A percentile compares a stretch with the other conserved stretches of the same genome.
Evolutionary conservation across 1,284 basidiomycete species (phyloP).

Genomic region (Leccinum pachyderme): DNA sequence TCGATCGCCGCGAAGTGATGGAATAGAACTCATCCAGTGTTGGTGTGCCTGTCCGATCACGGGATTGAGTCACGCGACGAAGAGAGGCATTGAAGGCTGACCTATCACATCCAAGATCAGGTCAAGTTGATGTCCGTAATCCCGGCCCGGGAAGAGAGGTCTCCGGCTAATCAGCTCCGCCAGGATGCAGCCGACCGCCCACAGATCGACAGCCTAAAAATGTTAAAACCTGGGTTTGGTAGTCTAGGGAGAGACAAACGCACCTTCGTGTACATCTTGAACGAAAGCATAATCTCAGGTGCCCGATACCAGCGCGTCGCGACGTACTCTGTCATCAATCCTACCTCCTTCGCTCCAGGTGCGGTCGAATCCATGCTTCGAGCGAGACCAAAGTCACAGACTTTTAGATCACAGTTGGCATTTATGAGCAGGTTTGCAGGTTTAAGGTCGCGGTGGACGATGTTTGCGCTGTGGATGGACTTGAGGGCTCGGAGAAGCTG

Average conservation of each 20-base stretch:
- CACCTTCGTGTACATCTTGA: slow-evolving; percentile 81
- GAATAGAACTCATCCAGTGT: slow-evolving; percentile 86
- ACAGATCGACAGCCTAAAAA: slow-evolving; percentile 71
- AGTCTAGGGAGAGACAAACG: slow-evolving; percentile 6
- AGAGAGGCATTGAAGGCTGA: slow-evolving; percentile 9
- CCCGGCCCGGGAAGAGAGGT: slow-evolving; percentile 85
- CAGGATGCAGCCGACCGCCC: slow-evolving; percentile 87
- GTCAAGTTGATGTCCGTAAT: slow-evolving; percentile 85
- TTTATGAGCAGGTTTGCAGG: slow-evolving; percentile 81
- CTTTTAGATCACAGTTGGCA: slow-evolving; percentile 84
- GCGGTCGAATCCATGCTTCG: slow-evolving; percentile 65
- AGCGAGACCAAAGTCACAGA: slow-evolving; percentile 84
- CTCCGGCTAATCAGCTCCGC: slow-evolving; percentile 83
- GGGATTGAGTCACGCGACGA: background rate
- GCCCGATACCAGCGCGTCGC: slow-evolving; percentile 85
- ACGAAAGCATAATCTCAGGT: slow-evolving; percentile 88
- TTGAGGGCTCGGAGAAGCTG: slow-evolving; percentile 82
- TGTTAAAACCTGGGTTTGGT: slow-evolving; percentile 1
- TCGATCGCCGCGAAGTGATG: slow-evolving; percentile 79
- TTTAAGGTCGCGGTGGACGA: slow-evolving; percentile 81
- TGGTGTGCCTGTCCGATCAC: slow-evolving; percentile 56
- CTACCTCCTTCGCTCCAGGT: slow-evolving; percentile 62
- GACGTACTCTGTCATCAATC: slow-evolving; percentile 83
- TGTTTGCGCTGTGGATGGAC: slow-evolving; percentile 78
- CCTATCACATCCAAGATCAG: slow-evolving; percentile 88